Evolutionary conservation across 495 filamentous ascomycete species (phyloP), one percentile per base, ranked within the genome.

Genomic region (Copromyces sp.): DNA sequence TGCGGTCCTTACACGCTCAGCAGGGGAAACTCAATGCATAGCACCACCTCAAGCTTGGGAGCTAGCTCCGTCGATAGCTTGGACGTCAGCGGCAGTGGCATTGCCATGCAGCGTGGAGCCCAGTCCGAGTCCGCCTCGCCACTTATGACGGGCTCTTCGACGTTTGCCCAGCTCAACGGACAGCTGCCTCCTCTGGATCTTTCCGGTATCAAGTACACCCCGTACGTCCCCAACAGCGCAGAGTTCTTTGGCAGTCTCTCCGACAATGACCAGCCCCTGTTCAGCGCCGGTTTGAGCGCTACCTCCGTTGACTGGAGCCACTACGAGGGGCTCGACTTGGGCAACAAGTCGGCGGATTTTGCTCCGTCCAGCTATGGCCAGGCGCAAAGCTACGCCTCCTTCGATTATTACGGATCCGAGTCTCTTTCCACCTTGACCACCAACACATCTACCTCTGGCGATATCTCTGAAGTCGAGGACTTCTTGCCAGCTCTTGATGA

Each of bases 1-100:
- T 91, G 87, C 77, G 92, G 93, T 70, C 94, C 94, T 17, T 97
- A 97, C 82, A 90, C 90, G 78, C 89, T 94, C 71, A 89, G 87
- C 71, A 89, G 92, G 68, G 89, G 87, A 71, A 89, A 93, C 82
- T 90, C 90, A 68, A 87, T 93, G 77, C 89, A 91, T 81, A 86
- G 86, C 76, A 78, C 82, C 11, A 80, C 80, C 71, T 35, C 53
- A 0, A 85, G 83, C 82, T 65, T 89, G 44, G 86, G 89, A 71
- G 89, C 88, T 72, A 87, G 90, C 61, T 93, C 91, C n/a, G 85
- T 89, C 72, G 92, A 93, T 77, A 90, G 89, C 76, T 83, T 92
- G 39, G 39, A 69, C 24, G 73, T 71, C 39, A 78, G 73, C 74
- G 73, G 71, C 24, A 59, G 44, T 41, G 70, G 73, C 40, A 73